Base-by-base conservation (phyloP, 768 basidiomycete species). In the Macrocybe gigantea region DNA sequence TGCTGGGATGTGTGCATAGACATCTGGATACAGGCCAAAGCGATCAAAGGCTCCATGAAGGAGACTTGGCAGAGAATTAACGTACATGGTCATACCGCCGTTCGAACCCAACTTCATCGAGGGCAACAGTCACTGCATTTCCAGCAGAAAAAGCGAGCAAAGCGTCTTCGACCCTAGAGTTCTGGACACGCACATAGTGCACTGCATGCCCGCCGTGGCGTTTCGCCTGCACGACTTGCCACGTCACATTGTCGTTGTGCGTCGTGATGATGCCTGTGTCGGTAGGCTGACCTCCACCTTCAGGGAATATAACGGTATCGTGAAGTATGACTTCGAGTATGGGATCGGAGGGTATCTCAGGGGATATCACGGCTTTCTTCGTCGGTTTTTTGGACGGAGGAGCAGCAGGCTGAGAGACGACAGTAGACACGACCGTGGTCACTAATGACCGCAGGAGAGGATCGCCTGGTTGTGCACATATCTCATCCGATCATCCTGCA, bases 1-100 rank as follows among this genome's bases (percentile, higher is more conserved):
- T 91, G 90, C 57, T 92, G 90, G 0, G 85, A 84, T 1, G 88
- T 90, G 62, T 93, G 89, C 78, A 88, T 80, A 11, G 81, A 78
- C 84, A 88, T 88, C 85, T 88, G 54, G 38, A 30, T 38, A 47
- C 33, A 34, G 44, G 32, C 29, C 7, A 33, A 31, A 5, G 12
- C 6, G 29, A 39, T 49, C 37, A 44, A 47, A 45, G 35, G 12
- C 34, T 34, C 33, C 7, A 8, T 22, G 12, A 33, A 10, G 8
- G n/a, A 48, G 33, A 42, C 15, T 22, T 41, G 5, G 15, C 44
- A 31, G 37, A 31, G 33, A 29, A 12, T 33, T 43, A 33, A 65
- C 80, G 53, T 65, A 83, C 85, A 71, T 88, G 84, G 59, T 93
- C 89, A 52, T 80, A 76, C 51, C 90, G 74, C 53, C 84, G 71